phyloP scores from a whole-genome alignment of 352 stramenopile species.

The Phytophthora aleatoria region DNA sequence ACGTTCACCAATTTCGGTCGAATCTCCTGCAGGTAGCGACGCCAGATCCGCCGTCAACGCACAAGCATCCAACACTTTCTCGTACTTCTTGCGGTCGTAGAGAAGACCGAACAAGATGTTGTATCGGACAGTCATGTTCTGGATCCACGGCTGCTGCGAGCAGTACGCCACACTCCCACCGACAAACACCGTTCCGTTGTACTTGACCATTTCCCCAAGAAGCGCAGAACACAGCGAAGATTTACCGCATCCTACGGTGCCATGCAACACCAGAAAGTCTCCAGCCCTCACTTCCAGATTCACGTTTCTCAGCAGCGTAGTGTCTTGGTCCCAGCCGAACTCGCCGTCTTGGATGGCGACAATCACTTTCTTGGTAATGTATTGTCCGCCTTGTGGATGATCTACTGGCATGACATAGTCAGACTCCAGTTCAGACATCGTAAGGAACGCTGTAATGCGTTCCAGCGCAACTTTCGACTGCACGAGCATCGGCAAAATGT shows the following conservation, averaged over 20 bases:
- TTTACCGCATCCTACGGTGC: slow-evolving; percentile 92
- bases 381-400: slow-evolving; percentile 20
- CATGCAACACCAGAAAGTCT: slow-evolving; percentile 90
- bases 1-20: slow-evolving; percentile 71
- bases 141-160: slow-evolving; percentile 91
- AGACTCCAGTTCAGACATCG: slow-evolving; percentile 47
- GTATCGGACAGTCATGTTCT: slow-evolving; percentile 71
- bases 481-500: slow-evolving; percentile 68
- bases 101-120: slow-evolving; percentile 95
- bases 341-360: slow-evolving; percentile 38
- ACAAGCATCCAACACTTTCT: slow-evolving; percentile 64
- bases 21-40: slow-evolving; percentile 69
- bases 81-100: slow-evolving; percentile 60
- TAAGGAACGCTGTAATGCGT: slow-evolving; percentile 75
- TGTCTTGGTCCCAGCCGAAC: slow-evolving; percentile 45
- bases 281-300: slow-evolving; percentile 73
- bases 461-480: slow-evolving; percentile 84
- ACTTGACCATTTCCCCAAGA: slow-evolving; percentile 89
- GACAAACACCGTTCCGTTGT: slow-evolving; percentile 43
- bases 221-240: slow-evolving; percentile 60
- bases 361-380: slow-evolving; percentile 29
- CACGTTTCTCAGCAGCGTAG: slow-evolving; percentile 56
- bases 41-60: slow-evolving; percentile 71
- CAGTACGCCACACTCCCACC: slow-evolving; percentile 72
- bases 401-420: slow-evolving; percentile 28